phyloP scores from a whole-genome alignment of 352 stramenopile species.

The Phytophthora pluvialis region DNA sequence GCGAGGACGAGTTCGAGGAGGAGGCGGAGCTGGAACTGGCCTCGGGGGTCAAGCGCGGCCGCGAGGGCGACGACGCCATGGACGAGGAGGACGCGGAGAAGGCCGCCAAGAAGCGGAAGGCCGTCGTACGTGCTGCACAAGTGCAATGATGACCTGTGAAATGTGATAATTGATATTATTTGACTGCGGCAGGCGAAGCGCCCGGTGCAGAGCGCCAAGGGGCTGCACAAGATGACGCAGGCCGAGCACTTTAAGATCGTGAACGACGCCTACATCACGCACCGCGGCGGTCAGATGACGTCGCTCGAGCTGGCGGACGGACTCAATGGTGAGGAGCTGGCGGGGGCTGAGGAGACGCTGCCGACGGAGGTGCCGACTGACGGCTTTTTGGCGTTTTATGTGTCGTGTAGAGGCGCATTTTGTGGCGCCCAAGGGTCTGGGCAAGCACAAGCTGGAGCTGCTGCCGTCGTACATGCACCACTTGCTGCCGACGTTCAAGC shows the following conservation, averaged over 20 bases:
- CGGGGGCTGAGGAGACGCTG: background rate
- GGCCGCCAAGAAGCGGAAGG: conserved; percentile 67
- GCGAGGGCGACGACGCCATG: conserved; percentile 37
- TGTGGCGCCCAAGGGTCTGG: conserved; percentile 57
- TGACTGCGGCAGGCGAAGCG: conserved; percentile 21
- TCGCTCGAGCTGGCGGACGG: conserved; percentile 82
- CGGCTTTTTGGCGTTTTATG: conserved; percentile 3
- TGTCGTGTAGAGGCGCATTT: conserved; percentile 68
- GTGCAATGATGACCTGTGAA: background rate
- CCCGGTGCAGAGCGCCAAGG: conserved; percentile 57
- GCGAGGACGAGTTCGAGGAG: conserved; percentile 86
- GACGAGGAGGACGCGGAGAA: conserved; percentile 15
- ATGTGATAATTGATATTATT: background rate
- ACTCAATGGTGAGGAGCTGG: conserved; percentile 58
- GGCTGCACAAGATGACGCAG: conserved; percentile 79
- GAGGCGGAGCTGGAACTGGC: conserved; percentile 67
- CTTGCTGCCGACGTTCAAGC: conserved; percentile 76
- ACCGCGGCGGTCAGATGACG: conserved; percentile 81
- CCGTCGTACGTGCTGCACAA: conserved; percentile 2
- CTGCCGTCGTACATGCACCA: conserved; percentile 79
- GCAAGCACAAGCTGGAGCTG: conserved; percentile 82
- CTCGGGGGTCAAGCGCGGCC: conserved; percentile 47
- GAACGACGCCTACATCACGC: conserved; percentile 79
- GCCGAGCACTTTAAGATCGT: conserved; percentile 85
- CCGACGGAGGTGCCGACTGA: background rate